Conservation (phyloP, 768 basidiomycete species). For the Tylopilus subfusipes region DNA sequence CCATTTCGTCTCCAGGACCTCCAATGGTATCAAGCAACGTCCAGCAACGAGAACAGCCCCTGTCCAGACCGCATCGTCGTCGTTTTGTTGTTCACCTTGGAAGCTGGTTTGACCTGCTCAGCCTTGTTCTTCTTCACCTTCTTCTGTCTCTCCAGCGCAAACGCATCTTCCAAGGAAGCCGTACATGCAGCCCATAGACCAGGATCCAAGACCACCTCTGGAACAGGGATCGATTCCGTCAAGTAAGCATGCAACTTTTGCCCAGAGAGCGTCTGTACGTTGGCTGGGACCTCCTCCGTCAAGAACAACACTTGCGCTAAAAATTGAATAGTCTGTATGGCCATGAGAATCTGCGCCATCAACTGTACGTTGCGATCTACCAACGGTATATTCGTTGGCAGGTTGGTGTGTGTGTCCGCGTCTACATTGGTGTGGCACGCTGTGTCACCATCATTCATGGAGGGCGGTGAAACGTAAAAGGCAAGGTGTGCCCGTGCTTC, state of each 20-base stretch:
- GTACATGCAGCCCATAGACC: conserved; percentile 47
- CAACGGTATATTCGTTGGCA: conserved; percentile 29
- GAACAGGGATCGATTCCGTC: conserved; percentile 27
- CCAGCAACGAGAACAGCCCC: conserved; percentile 41
- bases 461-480: conserved; percentile 35
- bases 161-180: conserved; percentile 46
- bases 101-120: conserved; percentile 8
- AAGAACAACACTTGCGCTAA: conserved; percentile 63
- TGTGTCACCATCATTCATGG: conserved; percentile 4
- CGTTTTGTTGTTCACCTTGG: conserved; percentile 25
- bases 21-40: conserved; percentile 29
- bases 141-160: conserved; percentile 45
- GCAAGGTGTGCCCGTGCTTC: conserved; percentile 62
- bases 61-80: conserved; percentile 5
- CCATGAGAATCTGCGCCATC: conserved; percentile 56
- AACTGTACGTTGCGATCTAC: conserved; percentile 65
- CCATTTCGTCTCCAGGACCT: neutral
- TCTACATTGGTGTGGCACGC: conserved; percentile 8
- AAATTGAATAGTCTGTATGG: conserved; percentile 56
- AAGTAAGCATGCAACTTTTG: conserved; percentile 53
- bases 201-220: conserved; percentile 25
- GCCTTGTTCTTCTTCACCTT: conserved; percentile 39
- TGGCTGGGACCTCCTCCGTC: conserved; percentile 42
- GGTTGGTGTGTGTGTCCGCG: conserved; percentile 12
- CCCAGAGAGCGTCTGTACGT: conserved; percentile 56